Conservation (phyloP, 345 rosid species). For the Hibiscus syriacus region DNA sequence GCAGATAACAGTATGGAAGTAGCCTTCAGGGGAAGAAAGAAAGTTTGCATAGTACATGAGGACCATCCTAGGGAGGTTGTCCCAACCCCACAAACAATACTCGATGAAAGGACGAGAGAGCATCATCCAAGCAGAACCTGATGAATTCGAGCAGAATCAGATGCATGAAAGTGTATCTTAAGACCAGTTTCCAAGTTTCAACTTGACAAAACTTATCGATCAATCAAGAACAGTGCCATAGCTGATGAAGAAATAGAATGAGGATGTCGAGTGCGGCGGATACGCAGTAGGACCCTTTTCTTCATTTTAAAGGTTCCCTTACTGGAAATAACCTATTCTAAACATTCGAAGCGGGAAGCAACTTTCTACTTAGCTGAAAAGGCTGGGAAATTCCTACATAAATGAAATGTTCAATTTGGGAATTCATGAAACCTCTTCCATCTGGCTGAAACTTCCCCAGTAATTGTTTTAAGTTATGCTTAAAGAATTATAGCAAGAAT, state of each 20-base stretch:
- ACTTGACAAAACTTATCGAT: background rate
- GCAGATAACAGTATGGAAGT: conserved; percentile 89
- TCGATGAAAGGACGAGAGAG: conserved; percentile 76
- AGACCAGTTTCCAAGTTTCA: background rate
- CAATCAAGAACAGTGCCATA: background rate
- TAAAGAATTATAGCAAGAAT: background rate
- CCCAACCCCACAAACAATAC: conserved; percentile 83
- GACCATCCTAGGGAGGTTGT: conserved; percentile 71
- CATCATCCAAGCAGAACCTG: conserved; percentile 60
- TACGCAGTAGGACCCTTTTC: no score
- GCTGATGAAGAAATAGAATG: no score
- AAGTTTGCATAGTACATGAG: conserved; percentile 90
- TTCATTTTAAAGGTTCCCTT: no score
- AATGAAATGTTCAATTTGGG: background rate
- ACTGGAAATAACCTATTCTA: no score
- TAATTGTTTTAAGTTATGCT: background rate
- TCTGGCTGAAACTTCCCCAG: background rate
- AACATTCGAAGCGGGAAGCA: no score
- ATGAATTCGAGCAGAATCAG: conserved; percentile 2
- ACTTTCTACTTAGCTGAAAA: background rate
- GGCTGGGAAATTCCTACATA: background rate
- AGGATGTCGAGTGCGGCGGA: no score
- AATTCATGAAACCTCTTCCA: background rate
- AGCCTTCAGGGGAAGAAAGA: conserved; percentile 88
- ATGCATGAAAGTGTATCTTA: background rate